Evolutionary conservation across 2,329 filamentous ascomycete genomes (phyloP), one percentile per base, ranked within the genome.

Genomic region (Fusarium ambrosium): DNA sequence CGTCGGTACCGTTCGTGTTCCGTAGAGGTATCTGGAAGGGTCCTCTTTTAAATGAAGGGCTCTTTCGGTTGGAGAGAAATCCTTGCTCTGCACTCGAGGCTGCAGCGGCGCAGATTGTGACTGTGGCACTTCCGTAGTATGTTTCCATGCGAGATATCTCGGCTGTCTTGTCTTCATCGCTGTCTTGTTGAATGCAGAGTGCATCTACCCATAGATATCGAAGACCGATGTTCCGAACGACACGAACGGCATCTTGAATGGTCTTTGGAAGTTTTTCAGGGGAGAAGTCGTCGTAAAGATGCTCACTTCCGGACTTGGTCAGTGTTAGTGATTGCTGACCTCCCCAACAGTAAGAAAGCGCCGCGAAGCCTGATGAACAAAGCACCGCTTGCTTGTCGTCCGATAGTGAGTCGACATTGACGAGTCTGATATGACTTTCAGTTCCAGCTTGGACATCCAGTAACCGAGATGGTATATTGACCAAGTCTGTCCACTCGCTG

Each of bases 311-410:
- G 1, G 32, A 20, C 18, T 2, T 22, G 29, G 32, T 36, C 10
- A 56, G 5, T 0, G 13, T 56, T 1, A 34, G 2, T 1, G 29
- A 16, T 16, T 56, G 53, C 5, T 9, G 29, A 20, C 53, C 53
- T 16, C 53, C 32, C 53, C 32, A 56, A 5, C 53, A 56, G 18
- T 56, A 56, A 0, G 53, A 56, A 0, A 56, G 29, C 13, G 53
- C 32, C 0, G 3, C 53, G 32, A 56, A 56, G 5, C 53, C 53
- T 1, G 32, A 36, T 16, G 53, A 56, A 1, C 9, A 56, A 36
- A 36, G 11, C 1, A 22, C 1, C 0, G 20, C 13, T 2, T 56
- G 6, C 10, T 56, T n/a, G 11, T 4, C 1, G 4, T 16, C 2
- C 6, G 32, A 36, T 14, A 36, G 7, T 1, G 18, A 6, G 29